These are phyloP conservation scores for Globisporangium cystogenes DNA, from an alignment of 352 stramenopile species.

Conservation along the genomic window DNA sequence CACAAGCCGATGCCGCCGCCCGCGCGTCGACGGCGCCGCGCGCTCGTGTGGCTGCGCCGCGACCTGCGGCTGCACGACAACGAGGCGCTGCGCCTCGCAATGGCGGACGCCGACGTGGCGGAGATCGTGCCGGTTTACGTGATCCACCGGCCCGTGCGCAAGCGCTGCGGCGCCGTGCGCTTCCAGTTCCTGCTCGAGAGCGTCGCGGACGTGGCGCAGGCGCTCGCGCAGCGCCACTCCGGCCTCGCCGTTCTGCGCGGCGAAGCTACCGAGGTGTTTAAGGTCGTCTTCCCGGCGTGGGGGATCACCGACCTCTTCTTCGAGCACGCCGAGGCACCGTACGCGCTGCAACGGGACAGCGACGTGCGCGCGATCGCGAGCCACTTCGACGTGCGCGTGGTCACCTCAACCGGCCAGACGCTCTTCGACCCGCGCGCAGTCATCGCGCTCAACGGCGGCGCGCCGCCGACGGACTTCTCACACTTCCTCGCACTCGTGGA, in stretches of 20 bases:
- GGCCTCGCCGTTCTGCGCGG: constrained; percentile 50
- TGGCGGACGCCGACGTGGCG: constrained; percentile 21
- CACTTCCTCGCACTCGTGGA: constrained; percentile 46
- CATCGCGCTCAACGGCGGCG: constrained; percentile 38
- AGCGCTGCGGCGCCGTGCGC: constrained; percentile 55
- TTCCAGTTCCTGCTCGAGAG: constrained; percentile 93
- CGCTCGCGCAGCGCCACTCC: constrained; percentile 25
- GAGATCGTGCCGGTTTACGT: constrained; percentile 80
- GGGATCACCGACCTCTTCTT: constrained; percentile 67
- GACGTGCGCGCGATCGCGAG: constrained; percentile 30
- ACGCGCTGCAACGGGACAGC: constrained; percentile 37
- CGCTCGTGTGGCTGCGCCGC: constrained; percentile 92
- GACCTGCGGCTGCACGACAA: constrained; percentile 96
- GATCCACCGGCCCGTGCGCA: constrained; percentile 69
- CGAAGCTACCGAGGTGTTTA: constrained; percentile 51
- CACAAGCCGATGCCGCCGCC: background rate
- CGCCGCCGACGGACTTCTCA: constrained; percentile 41
- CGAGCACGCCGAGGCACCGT: constrained; percentile 49
- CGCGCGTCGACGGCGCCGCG: constrained; percentile 14
- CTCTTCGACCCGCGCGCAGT: constrained; percentile 57
- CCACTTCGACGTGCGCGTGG: constrained; percentile 28
- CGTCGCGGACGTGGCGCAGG: constrained; percentile 65
- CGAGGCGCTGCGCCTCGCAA: constrained; percentile 75
- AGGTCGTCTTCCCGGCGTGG: constrained; percentile 45
- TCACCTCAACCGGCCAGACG: constrained; percentile 32